Percentiles rank a stretch among this genome's conserved stretches.
These are phyloP conservation scores for Vicia faba DNA, from an alignment of 306 rosid species.

Conservation along the genomic window DNA sequence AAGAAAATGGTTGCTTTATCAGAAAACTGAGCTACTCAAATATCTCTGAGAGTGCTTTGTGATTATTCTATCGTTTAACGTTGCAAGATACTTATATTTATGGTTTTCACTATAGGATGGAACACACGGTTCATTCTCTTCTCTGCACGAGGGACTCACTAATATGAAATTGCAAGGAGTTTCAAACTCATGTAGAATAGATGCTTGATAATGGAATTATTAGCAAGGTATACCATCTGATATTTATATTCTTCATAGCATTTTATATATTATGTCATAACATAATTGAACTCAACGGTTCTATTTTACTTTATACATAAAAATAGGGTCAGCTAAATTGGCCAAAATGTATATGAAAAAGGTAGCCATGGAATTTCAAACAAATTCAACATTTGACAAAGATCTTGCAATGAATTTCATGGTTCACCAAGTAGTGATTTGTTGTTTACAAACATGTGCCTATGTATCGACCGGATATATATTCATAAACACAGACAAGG, in stretches of 20 bases:
- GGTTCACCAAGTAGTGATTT: no score
- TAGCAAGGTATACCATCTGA: slow-evolving; percentile 63
- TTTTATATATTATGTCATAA: no score
- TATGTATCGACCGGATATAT: no score
- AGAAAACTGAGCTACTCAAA: slow-evolving; percentile 65
- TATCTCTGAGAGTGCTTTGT: neutral
- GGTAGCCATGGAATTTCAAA: no score
- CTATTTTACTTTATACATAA: no score
- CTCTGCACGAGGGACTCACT: slow-evolving; percentile 79
- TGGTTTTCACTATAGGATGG: slow-evolving; percentile 64
- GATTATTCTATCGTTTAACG: neutral
- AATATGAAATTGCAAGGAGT: slow-evolving; percentile 80
- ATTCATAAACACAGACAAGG: neutral
- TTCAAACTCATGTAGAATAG: slow-evolving; percentile 83
- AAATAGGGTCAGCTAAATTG: no score
- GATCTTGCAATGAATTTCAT: no score
- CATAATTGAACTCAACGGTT: no score
- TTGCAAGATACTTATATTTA: neutral
- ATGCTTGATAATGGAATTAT: slow-evolving; percentile 90
- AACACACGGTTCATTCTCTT: slow-evolving; percentile 79
- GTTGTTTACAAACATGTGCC: no score
- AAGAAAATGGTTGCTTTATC: slow-evolving; percentile 91
- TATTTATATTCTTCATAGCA: no score
- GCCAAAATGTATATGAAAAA: no score
- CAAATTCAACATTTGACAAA: no score